phyloP scores from a whole-genome alignment of 2,329 filamentous ascomycete species.

The Aphanocladium album region DNA sequence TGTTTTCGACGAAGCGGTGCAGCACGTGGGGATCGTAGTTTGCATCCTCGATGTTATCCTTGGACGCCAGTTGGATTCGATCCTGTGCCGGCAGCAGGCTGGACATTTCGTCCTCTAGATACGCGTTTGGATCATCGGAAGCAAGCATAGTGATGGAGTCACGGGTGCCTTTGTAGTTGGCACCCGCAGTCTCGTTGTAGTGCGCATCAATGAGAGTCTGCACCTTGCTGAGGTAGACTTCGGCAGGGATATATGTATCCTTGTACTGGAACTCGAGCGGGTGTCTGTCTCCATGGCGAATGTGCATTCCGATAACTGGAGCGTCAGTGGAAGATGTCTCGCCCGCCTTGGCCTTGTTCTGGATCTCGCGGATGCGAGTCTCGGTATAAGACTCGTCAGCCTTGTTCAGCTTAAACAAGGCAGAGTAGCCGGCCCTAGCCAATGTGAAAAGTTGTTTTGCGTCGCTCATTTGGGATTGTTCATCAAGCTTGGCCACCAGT shows the following conservation, averaged over 20 bases:
- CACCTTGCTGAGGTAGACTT: slow-evolving; percentile 60
- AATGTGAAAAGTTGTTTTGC: slow-evolving; percentile 59
- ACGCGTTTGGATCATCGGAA: slow-evolving; percentile 76
- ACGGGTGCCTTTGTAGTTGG: slow-evolving; percentile 25
- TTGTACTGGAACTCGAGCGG: slow-evolving; percentile 73
- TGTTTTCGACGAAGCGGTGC: slow-evolving; percentile 66
- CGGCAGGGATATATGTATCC: slow-evolving; percentile 71
- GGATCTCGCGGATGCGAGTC: slow-evolving; percentile 53
- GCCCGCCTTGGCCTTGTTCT: slow-evolving; percentile 37
- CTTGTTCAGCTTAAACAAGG: slow-evolving; percentile 63
- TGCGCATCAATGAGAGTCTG: slow-evolving; percentile 47
- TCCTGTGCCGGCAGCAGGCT: slow-evolving; percentile 62
- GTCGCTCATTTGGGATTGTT: slow-evolving; percentile 21
- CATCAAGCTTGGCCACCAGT: slow-evolving; percentile 31
- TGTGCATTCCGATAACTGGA: slow-evolving; percentile 62
- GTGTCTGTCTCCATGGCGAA: slow-evolving; percentile 74
- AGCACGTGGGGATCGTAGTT: slow-evolving; percentile 45
- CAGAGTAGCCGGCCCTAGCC: slow-evolving; percentile 64
- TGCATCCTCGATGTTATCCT: slow-evolving; percentile 40
- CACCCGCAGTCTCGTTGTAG: slow-evolving; percentile 38
- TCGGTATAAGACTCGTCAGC: slow-evolving; percentile 63
- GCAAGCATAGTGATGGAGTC: slow-evolving; percentile 58
- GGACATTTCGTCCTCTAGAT: slow-evolving; percentile 59
- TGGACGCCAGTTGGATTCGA: slow-evolving; percentile 69
- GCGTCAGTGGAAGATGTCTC: slow-evolving; percentile 34